Conservation (phyloP, 345 rosid genomes). For the Syzygium oleosum region DNA sequence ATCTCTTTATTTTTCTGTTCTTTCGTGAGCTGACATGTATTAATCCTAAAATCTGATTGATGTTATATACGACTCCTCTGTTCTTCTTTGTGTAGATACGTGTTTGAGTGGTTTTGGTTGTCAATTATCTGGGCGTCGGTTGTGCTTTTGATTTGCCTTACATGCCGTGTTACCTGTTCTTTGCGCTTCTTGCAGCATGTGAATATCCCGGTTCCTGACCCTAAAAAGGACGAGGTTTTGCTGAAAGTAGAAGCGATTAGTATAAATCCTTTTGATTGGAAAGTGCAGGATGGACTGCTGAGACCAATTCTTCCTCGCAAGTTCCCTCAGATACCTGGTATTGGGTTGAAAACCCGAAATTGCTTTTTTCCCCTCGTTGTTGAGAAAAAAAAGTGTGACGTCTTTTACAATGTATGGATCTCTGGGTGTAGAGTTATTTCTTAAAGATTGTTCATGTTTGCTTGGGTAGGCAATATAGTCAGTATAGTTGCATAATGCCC, state of each 20-base stretch:
- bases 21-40: neutral
- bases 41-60: neutral
- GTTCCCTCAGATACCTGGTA: conserved; percentile 76
- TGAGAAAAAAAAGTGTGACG: neutral
- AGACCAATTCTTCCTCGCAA: conserved; percentile 53
- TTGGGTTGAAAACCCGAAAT: neutral
- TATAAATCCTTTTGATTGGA: conserved; percentile 69
- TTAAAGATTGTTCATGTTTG: neutral
- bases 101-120: neutral
- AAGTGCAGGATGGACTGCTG: conserved; percentile 53
- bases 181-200: conserved; percentile 42
- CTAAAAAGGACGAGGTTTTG: conserved; percentile 46
- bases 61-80: neutral
- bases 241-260: conserved; percentile 51
- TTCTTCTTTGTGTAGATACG: neutral
- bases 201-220: conserved; percentile 39
- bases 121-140: neutral
- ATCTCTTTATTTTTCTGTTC: neutral
- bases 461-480: neutral
- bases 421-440: neutral
- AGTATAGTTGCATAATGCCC: neutral
- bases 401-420: neutral
- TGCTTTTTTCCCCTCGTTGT: neutral
- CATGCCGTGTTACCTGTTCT: neutral
- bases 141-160: neutral